Base-by-base conservation (phyloP, 2,329 filamentous ascomycete genomes). In the Curvularia sp. region DNA sequence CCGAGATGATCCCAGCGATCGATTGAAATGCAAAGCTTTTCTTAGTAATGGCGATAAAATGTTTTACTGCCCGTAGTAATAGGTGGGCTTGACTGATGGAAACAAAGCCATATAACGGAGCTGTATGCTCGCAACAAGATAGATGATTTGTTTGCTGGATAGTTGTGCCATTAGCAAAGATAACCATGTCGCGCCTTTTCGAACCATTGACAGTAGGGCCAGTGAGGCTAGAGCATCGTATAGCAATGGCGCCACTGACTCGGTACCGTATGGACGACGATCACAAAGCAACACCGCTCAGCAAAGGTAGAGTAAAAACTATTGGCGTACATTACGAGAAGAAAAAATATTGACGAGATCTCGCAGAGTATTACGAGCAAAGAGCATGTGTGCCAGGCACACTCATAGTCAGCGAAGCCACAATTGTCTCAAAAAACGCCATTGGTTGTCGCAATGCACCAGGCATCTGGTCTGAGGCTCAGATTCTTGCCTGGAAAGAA, bases 361-460 rank as follows among this genome's bases (percentile, higher is more conserved):
- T 43, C 13, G 24, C 24, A 57, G 64, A 83, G 44, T 84, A 86
- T 74, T 86, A 86, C 66, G 73, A 72, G 6, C 83, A 86, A 64
- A 79, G 85, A 35, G 81, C 77, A 43, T 76, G 75, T 13, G 74
- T 80, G 0, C 78, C 81, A 1, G 84, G 85, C 18, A 86, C 84
- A 0, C 75, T 89, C 2, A 68, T 89, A 18, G 83, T 88, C 59
- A 81, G 80, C 2, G 86, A 88, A 69, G 85, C 79, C 2, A 84
- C 83, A 7, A 80, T 80, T 77, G 84, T 78, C 71, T 82, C 71
- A 66, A 67, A 73, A 3, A 72, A 76, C 50, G 78, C 78, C 10
- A 80, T 80, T 38, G 78, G 82, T 48, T 82, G 78, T 64, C 73
- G 72, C 35, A 82, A 84, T 58, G 82, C 81, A 0, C 77, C 85